Evolutionary conservation across 2,329 filamentous ascomycete species (phyloP), one percentile per base, ranked within the genome.

Genomic region (Pseudogymnoascus sp.): DNA sequence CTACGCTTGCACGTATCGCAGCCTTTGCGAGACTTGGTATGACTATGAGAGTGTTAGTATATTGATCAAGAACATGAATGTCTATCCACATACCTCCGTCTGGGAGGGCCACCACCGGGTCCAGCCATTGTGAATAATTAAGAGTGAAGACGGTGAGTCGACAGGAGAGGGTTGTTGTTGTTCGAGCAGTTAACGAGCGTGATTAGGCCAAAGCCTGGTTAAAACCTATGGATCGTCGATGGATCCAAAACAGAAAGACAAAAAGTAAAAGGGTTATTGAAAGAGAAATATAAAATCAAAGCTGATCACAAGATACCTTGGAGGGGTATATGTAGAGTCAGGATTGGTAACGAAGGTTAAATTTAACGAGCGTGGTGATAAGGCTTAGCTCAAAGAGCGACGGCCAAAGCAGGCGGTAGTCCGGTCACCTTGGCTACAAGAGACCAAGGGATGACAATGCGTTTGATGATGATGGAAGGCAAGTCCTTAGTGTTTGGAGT

Each of bases 1-100:
- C 95, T 87, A 76, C 90, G 89, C 79, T 99, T 99, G 85, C 95
- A 99, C 67, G 92, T 96, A 73, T 96, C 93, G 83, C 95, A 99
- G 68, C 95, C 95, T 80, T 97, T 98, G 75, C 95, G 89, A 73
- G 93, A 98, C 82, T 99, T 99, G 76, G 95, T 99, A 81, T 99
- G 95, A 81, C 93, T 96, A 76, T 21, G 66, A 19, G 19, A 25
- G 23, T 62, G 65, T 74, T 39, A 73, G 69, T 68, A 31, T 62
- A 11, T 16, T 16, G 34, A 34, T 16, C 21, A 51, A 54, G 34
- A 8, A 57, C 21, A 54, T 6, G 23, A 16, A 31, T 34, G 31
- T 19, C 13, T 39, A 16, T 34, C 37, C 65, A 78, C 80, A 69
- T 75, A 84, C 83, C 82, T 87, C 77, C 85, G 82, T 76, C 85